Evolutionary conservation across 2,329 filamentous ascomycete species (phyloP), one percentile per base, ranked within the genome.

Genomic region (Calonectria leucothoes): DNA sequence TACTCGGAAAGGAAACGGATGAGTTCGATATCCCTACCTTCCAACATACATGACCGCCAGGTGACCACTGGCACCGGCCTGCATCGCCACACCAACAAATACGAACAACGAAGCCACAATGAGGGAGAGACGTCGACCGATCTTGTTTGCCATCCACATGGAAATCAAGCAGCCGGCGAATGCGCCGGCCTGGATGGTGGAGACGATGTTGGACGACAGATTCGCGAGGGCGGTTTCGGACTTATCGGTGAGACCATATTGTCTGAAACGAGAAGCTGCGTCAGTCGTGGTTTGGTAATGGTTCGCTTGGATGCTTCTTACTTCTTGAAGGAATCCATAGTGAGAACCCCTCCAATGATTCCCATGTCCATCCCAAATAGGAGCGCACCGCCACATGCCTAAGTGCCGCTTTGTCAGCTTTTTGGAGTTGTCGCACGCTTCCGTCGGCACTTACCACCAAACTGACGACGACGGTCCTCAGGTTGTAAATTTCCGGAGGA

Each of bases 401-500:
- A 27, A 6, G n/a, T 17, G 23, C 4, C 6, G 14, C 14, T 15
- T 48, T 14, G 37, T 57, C 15, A 59, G 69, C 25, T 12, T 57
- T 57, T 35, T 7, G 33, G 2, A 7, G 0, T 17, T 37, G 37
- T 17, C 20, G 8, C 17, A n/a, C 17, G 31, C 14, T 17, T n/a
- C 27, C 7, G 25, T 37, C 8, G 20, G n/a, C 25, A 69, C 72
- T 61, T 31, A 72, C 72, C 25, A 71, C 42, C 42, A 74, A 27
- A n/a, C 69, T 71, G 27, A 72, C 45, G 3, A 72, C 25, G 27
- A 74, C 66, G n/a, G 66, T 71, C 61, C 69, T 64, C 7, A 71
- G 49, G 33, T 71, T 71, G 66, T 74, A 74, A 25, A 72, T 74
- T 27, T 74, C 72, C 14, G 69, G 72, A 17, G 72, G 66, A 4